These are phyloP conservation scores for Phytophthora syringae DNA, from an alignment of 352 stramenopile species.

Conservation along the genomic window DNA sequence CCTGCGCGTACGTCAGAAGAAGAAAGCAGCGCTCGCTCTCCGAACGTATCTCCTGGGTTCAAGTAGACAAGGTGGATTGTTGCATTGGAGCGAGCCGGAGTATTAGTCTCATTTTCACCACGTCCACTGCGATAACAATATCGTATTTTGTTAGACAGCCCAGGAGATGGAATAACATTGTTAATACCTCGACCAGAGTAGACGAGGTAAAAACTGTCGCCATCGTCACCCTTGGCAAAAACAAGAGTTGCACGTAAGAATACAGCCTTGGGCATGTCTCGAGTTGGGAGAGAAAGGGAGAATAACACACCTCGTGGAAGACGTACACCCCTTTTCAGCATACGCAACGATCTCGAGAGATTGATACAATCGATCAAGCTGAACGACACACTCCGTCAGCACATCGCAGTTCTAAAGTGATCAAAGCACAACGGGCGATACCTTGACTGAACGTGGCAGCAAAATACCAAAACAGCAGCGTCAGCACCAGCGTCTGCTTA, in stretches of 20 bases:
- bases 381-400: constrained; percentile 1
- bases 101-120: constrained; percentile 44
- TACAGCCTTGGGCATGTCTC: no score
- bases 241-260: no score
- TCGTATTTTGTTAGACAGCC: neutral
- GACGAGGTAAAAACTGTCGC: constrained; percentile 83
- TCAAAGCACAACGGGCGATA: constrained; percentile 4
- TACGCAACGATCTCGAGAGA: constrained; percentile 61
- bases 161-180: neutral
- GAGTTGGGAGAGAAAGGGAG: neutral
- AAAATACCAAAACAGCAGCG: neutral
- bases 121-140: constrained; percentile 50
- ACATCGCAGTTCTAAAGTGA: neutral
- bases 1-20: constrained; percentile 66
- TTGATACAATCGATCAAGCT: constrained; percentile 83
- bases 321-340: constrained; percentile 52
- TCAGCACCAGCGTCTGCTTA: neutral
- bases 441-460: constrained; percentile 38
- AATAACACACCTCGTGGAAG: constrained; percentile 58
- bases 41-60: constrained; percentile 73
- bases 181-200: constrained; percentile 68
- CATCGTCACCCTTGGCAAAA: constrained; percentile 61
- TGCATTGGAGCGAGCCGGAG: constrained; percentile 20
- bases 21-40: constrained; percentile 72
- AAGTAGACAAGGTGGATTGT: constrained; percentile 54